Evolutionary conservation across 306 rosid genomes (phyloP).

Genomic region (Clitoria ternatea): DNA sequence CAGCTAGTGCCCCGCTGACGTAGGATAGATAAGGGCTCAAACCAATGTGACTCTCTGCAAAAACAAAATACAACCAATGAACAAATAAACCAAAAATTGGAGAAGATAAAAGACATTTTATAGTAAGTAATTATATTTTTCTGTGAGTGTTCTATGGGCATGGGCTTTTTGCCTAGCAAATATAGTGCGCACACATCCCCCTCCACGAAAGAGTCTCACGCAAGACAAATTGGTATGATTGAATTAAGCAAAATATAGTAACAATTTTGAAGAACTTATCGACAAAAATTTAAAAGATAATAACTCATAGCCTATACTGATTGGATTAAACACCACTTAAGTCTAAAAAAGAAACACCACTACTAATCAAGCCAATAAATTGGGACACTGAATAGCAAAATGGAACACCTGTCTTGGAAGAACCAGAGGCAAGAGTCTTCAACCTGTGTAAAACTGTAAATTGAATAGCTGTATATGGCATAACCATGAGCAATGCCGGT

Average conservation of each 20-base stretch:
- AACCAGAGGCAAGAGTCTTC: slow-evolving; percentile 85
- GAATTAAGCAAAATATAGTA: neutral
- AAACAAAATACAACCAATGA: slow-evolving; percentile 23
- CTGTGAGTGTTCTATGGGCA: neutral
- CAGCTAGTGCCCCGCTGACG: slow-evolving; percentile 87
- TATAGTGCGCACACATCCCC: neutral
- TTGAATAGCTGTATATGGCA: slow-evolving; percentile 96
- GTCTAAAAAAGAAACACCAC: neutral
- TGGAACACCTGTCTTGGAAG: slow-evolving; percentile 67
- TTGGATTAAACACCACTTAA: neutral
- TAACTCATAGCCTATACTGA: neutral
- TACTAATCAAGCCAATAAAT: neutral
- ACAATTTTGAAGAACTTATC: neutral
- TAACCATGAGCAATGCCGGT: slow-evolving; percentile 95
- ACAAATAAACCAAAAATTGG: slow-evolving; percentile 7
- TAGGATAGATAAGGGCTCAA: slow-evolving; percentile 89
- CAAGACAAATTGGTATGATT: neutral
- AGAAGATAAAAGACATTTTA: neutral
- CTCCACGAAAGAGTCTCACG: neutral
- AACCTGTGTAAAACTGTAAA: slow-evolving; percentile 80
- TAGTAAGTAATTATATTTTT: neutral
- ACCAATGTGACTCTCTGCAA: slow-evolving; percentile 74
- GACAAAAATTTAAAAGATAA: neutral
- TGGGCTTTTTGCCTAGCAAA: neutral
- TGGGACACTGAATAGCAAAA: neutral